These are phyloP conservation scores for Diplodia scrobiculata DNA, from an alignment of 2,329 filamentous ascomycete genomes.

Conservation along the genomic window DNA sequence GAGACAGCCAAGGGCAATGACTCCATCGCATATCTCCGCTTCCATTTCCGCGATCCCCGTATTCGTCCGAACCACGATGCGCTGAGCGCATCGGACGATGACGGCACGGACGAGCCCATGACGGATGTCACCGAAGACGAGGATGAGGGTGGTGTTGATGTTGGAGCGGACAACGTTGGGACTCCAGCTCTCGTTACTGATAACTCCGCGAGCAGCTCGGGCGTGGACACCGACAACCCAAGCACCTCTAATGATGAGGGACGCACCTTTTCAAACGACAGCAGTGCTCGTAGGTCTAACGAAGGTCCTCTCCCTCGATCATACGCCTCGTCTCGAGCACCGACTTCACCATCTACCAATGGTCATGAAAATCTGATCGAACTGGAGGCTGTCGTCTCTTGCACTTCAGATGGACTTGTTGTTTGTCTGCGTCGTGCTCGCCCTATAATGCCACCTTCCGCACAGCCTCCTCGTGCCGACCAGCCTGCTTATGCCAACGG, in stretches of 20 bases:
- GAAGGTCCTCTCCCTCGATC: background rate
- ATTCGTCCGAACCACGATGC: slow-evolving; percentile 41
- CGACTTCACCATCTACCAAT: slow-evolving; percentile 32
- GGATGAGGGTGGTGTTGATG: slow-evolving; percentile 47
- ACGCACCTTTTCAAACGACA: slow-evolving; percentile 10
- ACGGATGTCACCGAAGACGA: slow-evolving; percentile 53
- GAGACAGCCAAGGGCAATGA: slow-evolving; percentile 88
- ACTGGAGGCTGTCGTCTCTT: slow-evolving; percentile 87
- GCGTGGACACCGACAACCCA: slow-evolving; percentile 29
- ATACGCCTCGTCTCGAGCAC: slow-evolving; percentile 5
- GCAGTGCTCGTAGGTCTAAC: background rate
- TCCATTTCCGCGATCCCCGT: slow-evolving; percentile 77
- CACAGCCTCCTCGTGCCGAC: slow-evolving; percentile 49
- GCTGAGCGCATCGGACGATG: slow-evolving; percentile 53
- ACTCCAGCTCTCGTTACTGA: background rate
- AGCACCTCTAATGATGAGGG: slow-evolving; percentile 25
- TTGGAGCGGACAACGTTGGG: slow-evolving; percentile 32
- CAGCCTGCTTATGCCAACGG: slow-evolving; percentile 57
- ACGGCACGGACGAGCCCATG: slow-evolving; percentile 51
- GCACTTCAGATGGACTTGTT: slow-evolving; percentile 83
- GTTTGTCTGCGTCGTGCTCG: slow-evolving; percentile 76
- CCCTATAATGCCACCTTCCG: slow-evolving; percentile 64
- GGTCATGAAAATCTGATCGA: slow-evolving; percentile 58
- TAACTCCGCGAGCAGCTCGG: slow-evolving; percentile 20
- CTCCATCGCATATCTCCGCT: slow-evolving; percentile 85